phyloP scores from a whole-genome alignment of 1,284 basidiomycete species.

The Pyrrhoderma lamaoense region DNA sequence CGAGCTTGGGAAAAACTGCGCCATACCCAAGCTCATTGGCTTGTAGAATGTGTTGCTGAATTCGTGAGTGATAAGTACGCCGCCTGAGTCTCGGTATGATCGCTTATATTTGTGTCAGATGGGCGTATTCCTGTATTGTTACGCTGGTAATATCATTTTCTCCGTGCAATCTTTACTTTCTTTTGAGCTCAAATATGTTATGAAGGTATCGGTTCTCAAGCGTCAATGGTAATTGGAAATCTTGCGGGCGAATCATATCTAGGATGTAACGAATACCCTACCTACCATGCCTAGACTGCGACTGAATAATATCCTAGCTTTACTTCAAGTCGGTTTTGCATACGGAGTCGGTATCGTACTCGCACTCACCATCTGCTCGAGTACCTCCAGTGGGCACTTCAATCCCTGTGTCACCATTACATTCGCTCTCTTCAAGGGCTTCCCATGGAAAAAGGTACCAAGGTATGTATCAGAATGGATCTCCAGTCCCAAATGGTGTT shows the following conservation, averaged over 20 bases:
- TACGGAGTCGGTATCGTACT: conserved; percentile 59
- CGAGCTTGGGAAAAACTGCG: conserved; percentile 46
- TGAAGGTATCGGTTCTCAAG: conserved; percentile 52
- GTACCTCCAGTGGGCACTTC: conserved; percentile 60
- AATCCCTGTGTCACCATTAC: conserved; percentile 55
- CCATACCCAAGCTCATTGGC: conserved; percentile 42
- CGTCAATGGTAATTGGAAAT: conserved; percentile 46
- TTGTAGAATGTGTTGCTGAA: conserved; percentile 54
- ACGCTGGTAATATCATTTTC: conserved; percentile 35
- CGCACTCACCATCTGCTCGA: conserved; percentile 43
- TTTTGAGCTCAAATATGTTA: too few species aligned
- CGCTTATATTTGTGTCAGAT: conserved; percentile 19
- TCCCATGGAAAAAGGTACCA: conserved; percentile 46
- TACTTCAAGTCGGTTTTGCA: conserved; percentile 54
- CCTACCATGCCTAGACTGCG: neutral
- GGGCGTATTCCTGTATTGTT: conserved; percentile 47
- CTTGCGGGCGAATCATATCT: conserved; percentile 34
- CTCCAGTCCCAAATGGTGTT: neutral
- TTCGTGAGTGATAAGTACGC: conserved; percentile 33
- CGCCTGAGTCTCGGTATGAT: neutral
- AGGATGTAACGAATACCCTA: conserved; percentile 39
- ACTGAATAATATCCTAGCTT: conserved; percentile 31
- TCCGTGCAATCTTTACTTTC: too few species aligned
- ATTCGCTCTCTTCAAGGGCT: conserved; percentile 44
- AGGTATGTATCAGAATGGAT: conserved; percentile 30